A percentile compares a stretch with the other conserved stretches of the same genome.
phyloP scores from a whole-genome alignment of 2,329 filamentous ascomycete genomes.

The Penicillium sp. region DNA sequence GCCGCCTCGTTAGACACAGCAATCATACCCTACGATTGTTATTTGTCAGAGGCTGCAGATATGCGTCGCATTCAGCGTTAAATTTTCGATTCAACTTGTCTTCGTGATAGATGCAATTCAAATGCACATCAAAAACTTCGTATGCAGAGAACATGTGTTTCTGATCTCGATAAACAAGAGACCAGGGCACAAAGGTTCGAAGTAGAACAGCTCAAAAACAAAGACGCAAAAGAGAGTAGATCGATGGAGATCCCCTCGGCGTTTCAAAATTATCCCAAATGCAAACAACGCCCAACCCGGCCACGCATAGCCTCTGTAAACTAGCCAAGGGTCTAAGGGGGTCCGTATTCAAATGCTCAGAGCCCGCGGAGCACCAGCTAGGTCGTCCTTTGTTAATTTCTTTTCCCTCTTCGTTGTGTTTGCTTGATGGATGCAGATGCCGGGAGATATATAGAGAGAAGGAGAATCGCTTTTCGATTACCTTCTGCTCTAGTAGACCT shows the following conservation, averaged over 20 bases:
- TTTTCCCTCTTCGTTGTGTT: conserved; percentile 38
- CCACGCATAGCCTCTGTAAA: conserved; percentile 1
- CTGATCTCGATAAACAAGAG: background rate
- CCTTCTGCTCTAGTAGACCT: conserved; percentile 72
- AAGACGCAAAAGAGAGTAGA: background rate
- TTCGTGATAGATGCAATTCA: conserved; percentile 20
- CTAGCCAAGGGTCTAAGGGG: background rate
- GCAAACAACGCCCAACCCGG: conserved; percentile 7
- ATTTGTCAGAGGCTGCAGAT: background rate
- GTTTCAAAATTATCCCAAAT: conserved; percentile 4
- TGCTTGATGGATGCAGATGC: conserved; percentile 4
- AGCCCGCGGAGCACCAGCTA: conserved; percentile 7
- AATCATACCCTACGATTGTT: background rate
- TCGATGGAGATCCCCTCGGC: background rate
- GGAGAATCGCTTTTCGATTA: conserved; percentile 2
- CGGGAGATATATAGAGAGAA: conserved; percentile 14
- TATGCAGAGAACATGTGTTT: conserved; percentile 19
- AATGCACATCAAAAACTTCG: conserved; percentile 16
- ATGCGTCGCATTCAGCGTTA: background rate
- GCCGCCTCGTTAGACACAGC: background rate
- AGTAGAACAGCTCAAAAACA: conserved; percentile 6
- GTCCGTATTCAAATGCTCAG: background rate
- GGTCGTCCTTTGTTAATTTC: background rate
- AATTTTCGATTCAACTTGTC: conserved; percentile 20
- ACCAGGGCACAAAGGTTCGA: background rate